These are phyloP conservation scores for Fusarium setosum DNA, from an alignment of 2,329 filamentous ascomycete species.

Conservation along the genomic window DNA sequence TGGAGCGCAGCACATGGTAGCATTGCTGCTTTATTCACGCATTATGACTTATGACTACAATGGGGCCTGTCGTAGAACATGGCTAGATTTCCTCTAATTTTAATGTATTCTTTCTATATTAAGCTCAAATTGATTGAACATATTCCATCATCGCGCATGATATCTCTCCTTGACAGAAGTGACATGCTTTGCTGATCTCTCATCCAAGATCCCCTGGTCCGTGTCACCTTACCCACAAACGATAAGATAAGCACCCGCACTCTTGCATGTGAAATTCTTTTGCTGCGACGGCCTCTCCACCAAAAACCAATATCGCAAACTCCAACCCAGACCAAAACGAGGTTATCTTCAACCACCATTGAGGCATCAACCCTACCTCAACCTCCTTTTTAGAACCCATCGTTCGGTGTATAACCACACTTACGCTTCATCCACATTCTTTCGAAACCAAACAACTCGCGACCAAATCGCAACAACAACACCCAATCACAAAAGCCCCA, in stretches of 20 bases:
- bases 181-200: too few species aligned
- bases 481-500: neutral
- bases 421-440: neutral
- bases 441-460: too few species aligned
- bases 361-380: neutral
- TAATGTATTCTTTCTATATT: slow-evolving; percentile 31
- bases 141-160: neutral
- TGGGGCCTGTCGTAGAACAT: slow-evolving; percentile 12
- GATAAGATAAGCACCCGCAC: slow-evolving; percentile 39
- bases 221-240: neutral
- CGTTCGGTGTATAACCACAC: neutral
- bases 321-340: neutral
- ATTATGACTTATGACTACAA: slow-evolving; percentile 34
- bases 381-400: too few species aligned
- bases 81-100: slow-evolving; percentile 35
- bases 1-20: slow-evolving; percentile 6
- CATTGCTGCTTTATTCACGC: slow-evolving; percentile 16
- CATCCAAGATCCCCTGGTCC: neutral
- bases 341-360: neutral
- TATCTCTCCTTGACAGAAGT: too few species aligned
- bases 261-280: slow-evolving; percentile 41
- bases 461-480: too few species aligned
- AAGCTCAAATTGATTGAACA: too few species aligned
- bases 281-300: slow-evolving; percentile 17
- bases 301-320: slow-evolving; percentile 27